Evolutionary conservation across 768 basidiomycete species (phyloP).

Genomic region (Lentinus tigrinus): DNA sequence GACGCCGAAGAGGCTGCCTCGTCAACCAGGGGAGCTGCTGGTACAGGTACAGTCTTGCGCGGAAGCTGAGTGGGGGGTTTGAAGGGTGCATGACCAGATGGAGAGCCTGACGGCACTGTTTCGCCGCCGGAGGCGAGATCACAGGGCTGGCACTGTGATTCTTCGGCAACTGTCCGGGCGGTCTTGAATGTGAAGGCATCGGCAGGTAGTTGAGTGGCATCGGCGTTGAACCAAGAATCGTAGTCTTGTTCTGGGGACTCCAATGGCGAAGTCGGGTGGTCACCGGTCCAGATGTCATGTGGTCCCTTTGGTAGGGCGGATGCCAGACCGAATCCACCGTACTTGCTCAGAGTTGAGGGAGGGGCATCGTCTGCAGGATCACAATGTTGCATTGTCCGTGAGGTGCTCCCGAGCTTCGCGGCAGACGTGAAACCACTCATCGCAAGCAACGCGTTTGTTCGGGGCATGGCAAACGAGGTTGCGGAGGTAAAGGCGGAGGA

Average conservation of each 20-base stretch:
- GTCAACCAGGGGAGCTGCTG: neutral
- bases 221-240: slow-evolving; percentile 19
- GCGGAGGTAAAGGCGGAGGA: slow-evolving; percentile 11
- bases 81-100: neutral
- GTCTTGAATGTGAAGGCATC: slow-evolving; percentile 9
- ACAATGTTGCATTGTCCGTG: neutral
- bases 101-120: neutral
- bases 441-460: neutral
- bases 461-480: neutral
- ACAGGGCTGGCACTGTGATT: neutral
- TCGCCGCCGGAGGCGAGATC: neutral
- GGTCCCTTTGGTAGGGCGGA: neutral
- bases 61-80: neutral
- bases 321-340: slow-evolving; percentile 1
- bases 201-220: slow-evolving; percentile 3
- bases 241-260: slow-evolving; percentile 11
- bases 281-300: neutral
- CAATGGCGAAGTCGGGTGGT: neutral
- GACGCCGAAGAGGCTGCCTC: slow-evolving; percentile 6
- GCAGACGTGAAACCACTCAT: slow-evolving; percentile 2
- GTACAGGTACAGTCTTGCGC: neutral
- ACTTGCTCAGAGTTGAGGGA: neutral
- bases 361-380: neutral
- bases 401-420: neutral
- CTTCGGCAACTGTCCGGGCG: neutral